Conservation (phyloP, 768 basidiomycete genomes). For the Cytidiella melzeri region DNA sequence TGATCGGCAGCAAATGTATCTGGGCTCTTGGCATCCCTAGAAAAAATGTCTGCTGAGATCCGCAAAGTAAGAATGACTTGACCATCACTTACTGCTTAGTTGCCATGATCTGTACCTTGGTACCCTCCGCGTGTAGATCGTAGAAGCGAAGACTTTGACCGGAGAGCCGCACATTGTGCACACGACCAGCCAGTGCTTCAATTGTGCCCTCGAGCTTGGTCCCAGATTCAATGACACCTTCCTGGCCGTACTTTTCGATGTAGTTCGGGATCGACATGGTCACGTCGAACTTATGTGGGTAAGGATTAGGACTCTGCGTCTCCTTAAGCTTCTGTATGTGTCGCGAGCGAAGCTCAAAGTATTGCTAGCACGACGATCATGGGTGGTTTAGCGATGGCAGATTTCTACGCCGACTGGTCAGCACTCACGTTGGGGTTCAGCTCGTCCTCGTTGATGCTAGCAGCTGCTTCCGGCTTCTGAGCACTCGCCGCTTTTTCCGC, state of each 20-base stretch:
- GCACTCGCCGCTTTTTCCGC: slow-evolving; percentile 63
- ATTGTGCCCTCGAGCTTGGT: slow-evolving; percentile 50
- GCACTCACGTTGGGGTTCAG: slow-evolving; percentile 89
- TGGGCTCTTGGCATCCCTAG: slow-evolving; percentile 59
- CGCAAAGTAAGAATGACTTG: not conserved
- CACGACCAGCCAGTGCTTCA: slow-evolving; percentile 80
- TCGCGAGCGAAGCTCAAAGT: slow-evolving; percentile 88
- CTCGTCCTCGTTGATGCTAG: slow-evolving; percentile 63
- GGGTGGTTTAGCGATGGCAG: not conserved
- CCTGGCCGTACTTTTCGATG: slow-evolving; percentile 65
- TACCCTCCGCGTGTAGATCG: slow-evolving; percentile 88
- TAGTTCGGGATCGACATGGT: slow-evolving; percentile 67
- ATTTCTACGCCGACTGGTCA: not conserved
- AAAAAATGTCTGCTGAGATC: not conserved
- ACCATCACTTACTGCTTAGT: slow-evolving; percentile 70
- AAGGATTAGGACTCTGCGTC: slow-evolving; percentile 85
- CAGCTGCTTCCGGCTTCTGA: slow-evolving; percentile 30
- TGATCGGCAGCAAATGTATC: slow-evolving; percentile 66
- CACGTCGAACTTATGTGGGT: slow-evolving; percentile 99
- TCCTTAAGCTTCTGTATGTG: slow-evolving; percentile 82
- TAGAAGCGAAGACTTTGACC: slow-evolving; percentile 89
- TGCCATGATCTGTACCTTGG: slow-evolving; percentile 94
- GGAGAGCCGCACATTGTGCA: slow-evolving; percentile 83
- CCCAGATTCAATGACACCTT: slow-evolving; percentile 65
- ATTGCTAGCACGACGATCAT: too few species aligned